These are phyloP conservation scores for Tetracentron sinense DNA, from an alignment of 164 flowering plant species.

Conservation along the genomic window DNA sequence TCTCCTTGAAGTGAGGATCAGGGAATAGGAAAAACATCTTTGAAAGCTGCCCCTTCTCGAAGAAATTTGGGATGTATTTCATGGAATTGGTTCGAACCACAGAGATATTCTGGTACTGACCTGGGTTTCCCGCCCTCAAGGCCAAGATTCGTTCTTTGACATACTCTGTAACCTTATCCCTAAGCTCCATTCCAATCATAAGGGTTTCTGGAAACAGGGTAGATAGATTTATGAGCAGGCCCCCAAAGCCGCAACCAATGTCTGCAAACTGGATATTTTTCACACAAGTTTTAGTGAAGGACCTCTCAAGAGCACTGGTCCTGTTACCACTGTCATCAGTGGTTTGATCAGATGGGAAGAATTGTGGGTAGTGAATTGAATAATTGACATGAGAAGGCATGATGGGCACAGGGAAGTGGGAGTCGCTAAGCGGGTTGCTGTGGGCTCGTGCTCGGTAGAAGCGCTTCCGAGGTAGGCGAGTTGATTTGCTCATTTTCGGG, in stretches of 20 bases:
- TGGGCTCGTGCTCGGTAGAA: slow-evolving; percentile 94
- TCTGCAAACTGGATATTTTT: slow-evolving; percentile 75
- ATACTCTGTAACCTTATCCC: slow-evolving; percentile 90
- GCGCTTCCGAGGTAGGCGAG: slow-evolving; percentile 82
- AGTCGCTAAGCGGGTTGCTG: slow-evolving; percentile 91
- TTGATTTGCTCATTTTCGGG: slow-evolving; percentile 41
- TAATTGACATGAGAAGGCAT: slow-evolving; percentile 64
- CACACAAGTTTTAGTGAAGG: slow-evolving; percentile 4
- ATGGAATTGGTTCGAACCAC: slow-evolving; percentile 91
- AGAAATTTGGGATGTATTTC: slow-evolving; percentile 90
- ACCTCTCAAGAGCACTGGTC: not conserved
- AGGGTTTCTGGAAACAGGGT: slow-evolving; percentile 74
- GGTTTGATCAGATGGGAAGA: slow-evolving; percentile 30
- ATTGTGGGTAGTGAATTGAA: slow-evolving; percentile 62
- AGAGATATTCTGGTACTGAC: slow-evolving; percentile 72
- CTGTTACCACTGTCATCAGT: not conserved
- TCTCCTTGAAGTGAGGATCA: slow-evolving; percentile 98
- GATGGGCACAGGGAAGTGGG: slow-evolving; percentile 85
- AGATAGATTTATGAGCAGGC: slow-evolving; percentile 71
- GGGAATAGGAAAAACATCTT: slow-evolving; percentile 97
- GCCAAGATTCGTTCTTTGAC: slow-evolving; percentile 82
- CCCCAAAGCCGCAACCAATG: slow-evolving; percentile 95
- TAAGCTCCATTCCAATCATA: slow-evolving; percentile 97
- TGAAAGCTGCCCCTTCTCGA: slow-evolving; percentile 71
- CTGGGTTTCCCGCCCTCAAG: slow-evolving; percentile 58